Evolutionary conservation across 164 flowering plant species (phyloP).

Genomic region (Kalanchoe fedtschenkoi): DNA sequence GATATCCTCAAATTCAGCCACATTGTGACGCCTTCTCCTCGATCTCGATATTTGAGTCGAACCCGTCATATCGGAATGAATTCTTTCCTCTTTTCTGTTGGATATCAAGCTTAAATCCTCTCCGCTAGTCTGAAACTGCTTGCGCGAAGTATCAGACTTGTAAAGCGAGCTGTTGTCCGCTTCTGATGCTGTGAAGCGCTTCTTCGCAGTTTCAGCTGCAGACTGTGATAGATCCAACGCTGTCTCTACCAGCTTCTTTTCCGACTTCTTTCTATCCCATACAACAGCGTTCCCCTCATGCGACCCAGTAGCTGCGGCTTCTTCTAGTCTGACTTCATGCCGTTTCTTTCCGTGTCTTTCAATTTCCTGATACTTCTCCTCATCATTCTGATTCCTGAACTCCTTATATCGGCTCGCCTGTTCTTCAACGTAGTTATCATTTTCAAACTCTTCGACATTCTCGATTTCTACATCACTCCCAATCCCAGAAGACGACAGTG

Average conservation of each 20-base stretch:
- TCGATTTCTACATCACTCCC: conserved; percentile 36
- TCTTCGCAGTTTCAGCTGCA: conserved; percentile 12
- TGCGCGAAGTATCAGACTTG: conserved; percentile 8
- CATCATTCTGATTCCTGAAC: not conserved
- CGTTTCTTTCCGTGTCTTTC: conserved; percentile 13
- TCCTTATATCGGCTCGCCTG: conserved; percentile 13
- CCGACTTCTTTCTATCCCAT: conserved; percentile 36
- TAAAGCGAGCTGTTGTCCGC: no score
- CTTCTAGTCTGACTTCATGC: conserved; percentile 9
- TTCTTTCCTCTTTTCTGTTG: conserved; percentile 15
- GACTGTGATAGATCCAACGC: conserved; percentile 18
- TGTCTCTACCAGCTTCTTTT: conserved; percentile 34
- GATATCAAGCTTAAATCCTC: conserved; percentile 7
- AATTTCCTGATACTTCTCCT: conserved; percentile 6
- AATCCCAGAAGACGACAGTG: conserved; percentile 33
- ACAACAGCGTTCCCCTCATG: conserved; percentile 15
- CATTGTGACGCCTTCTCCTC: not conserved
- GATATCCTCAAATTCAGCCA: not conserved
- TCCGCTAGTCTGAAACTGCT: no score
- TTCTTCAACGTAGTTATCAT: conserved; percentile 23
- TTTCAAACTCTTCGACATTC: conserved; percentile 22
- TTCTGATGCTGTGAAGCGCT: conserved; percentile 11
- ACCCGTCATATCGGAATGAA: not conserved
- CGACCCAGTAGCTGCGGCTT: conserved; percentile 6
- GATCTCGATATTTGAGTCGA: not conserved